These are phyloP conservation scores for Zarea fungicola DNA, from an alignment of 2,329 filamentous ascomycete genomes.

Conservation along the genomic window DNA sequence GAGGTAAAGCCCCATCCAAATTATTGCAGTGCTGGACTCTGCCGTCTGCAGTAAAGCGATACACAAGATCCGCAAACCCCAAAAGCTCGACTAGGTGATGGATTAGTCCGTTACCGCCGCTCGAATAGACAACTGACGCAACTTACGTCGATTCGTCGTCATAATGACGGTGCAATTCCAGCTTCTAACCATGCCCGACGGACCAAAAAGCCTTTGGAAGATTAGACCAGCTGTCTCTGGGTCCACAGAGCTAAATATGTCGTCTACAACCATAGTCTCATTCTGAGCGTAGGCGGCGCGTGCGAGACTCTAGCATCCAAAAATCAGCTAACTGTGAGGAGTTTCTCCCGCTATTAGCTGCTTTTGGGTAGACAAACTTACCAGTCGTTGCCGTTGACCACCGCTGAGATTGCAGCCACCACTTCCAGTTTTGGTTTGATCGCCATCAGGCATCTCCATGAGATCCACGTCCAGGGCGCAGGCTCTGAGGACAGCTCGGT, in stretches of 20 bases:
- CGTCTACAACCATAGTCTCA: background rate
- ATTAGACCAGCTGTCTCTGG: background rate
- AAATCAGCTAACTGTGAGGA: background rate
- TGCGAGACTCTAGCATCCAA: background rate
- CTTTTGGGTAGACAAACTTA: background rate
- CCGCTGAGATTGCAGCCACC: slow-evolving; percentile 3
- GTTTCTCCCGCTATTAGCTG: too few species aligned
- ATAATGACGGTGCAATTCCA: slow-evolving; percentile 4
- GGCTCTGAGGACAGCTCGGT: background rate
- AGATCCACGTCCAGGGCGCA: background rate
- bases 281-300: background rate
- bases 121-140: background rate
- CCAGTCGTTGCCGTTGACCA: slow-evolving; percentile 3
- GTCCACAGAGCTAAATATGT: slow-evolving; percentile 5
- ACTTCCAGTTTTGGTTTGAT: background rate
- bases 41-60: background rate
- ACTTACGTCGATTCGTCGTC: slow-evolving; percentile 4
- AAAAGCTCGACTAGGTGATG: background rate
- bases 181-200: background rate
- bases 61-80: background rate
- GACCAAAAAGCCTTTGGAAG: background rate
- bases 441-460: background rate
- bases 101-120: background rate
- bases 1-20: background rate
- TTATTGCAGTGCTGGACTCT: background rate